phyloP scores from a whole-genome alignment of 208 protist genomes.

The Acanthamoeba healyi region DNA sequence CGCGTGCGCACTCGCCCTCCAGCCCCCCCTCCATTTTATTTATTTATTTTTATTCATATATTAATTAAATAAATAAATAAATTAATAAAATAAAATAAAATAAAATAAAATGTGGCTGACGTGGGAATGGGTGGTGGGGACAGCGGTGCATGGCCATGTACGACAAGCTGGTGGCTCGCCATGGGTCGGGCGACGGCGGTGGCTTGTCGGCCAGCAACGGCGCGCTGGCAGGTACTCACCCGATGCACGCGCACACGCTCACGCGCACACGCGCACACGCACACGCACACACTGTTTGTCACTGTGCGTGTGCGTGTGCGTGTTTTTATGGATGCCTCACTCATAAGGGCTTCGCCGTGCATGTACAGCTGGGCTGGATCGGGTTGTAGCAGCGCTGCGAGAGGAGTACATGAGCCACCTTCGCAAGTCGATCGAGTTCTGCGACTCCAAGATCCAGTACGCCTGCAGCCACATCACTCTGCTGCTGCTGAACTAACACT shows the following conservation, averaged over 20 bases:
- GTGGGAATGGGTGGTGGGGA: too few species aligned
- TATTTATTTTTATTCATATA: not conserved
- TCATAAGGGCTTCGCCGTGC: too few species aligned
- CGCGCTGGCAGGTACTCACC: not conserved
- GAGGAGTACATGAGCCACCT: conserved; percentile 21
- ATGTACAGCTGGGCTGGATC: not conserved
- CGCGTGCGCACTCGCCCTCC: not conserved
- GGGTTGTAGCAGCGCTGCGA: not conserved
- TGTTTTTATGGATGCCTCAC: too few species aligned
- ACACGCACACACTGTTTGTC: too few species aligned
- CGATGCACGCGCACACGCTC: too few species aligned
- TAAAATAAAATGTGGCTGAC: too few species aligned
- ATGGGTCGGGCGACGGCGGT: not conserved
- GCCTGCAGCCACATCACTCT: too few species aligned
- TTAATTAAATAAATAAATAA: too few species aligned
- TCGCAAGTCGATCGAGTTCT: not conserved
- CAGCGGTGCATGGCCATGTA: not conserved
- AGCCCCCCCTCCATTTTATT: not conserved
- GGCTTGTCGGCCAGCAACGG: not conserved
- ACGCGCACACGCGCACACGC: too few species aligned
- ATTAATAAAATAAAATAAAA: too few species aligned
- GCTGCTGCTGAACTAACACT: not conserved
- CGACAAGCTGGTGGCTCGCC: not conserved
- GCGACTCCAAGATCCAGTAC: not conserved
- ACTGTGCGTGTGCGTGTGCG: too few species aligned